These are phyloP conservation scores for Termitomyces sp. DNA, from an alignment of 768 basidiomycete genomes.

Conservation along the genomic window DNA sequence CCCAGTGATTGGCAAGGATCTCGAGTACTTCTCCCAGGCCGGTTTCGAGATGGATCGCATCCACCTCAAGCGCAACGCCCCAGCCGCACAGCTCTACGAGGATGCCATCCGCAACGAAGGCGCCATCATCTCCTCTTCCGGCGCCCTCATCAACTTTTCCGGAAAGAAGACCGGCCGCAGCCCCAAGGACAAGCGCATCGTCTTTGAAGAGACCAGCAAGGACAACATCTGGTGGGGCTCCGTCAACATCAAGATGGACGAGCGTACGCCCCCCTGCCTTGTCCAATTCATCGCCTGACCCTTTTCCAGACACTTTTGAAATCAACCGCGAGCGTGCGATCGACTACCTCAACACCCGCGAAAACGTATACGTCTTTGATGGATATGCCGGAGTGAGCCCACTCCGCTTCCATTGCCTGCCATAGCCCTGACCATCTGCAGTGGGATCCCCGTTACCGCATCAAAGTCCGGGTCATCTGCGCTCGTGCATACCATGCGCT, in stretches of 20 bases:
- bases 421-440: constrained; percentile 25
- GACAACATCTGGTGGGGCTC: constrained; percentile 99
- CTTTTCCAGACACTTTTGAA: constrained; percentile 85
- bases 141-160: constrained; percentile 98
- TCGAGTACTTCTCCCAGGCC: constrained; percentile 97
- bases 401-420: constrained; percentile 3
- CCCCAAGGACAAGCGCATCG: constrained; percentile 99
- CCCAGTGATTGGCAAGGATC: constrained; percentile 85
- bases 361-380: constrained; percentile 98
- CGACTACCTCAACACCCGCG: constrained; percentile 97
- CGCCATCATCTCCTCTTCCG: constrained; percentile 93
- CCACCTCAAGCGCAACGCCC: constrained; percentile 91
- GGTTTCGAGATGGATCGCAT: constrained; percentile 99
- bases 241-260: constrained; percentile 99
- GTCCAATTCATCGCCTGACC: not conserved
- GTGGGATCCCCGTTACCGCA: constrained; percentile 99
- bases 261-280: constrained; percentile 52
- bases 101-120: constrained; percentile 99
- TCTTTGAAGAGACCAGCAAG: constrained; percentile 94
- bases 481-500: constrained; percentile 97
- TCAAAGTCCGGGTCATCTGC: constrained; percentile 99
- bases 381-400: constrained; percentile 80
- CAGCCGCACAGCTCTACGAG: constrained; percentile 89
- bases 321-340: constrained; percentile 99
- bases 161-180: constrained; percentile 98